Evolutionary conservation across 257 asterid species (phyloP).

Genomic region (Solanum piurae): DNA sequence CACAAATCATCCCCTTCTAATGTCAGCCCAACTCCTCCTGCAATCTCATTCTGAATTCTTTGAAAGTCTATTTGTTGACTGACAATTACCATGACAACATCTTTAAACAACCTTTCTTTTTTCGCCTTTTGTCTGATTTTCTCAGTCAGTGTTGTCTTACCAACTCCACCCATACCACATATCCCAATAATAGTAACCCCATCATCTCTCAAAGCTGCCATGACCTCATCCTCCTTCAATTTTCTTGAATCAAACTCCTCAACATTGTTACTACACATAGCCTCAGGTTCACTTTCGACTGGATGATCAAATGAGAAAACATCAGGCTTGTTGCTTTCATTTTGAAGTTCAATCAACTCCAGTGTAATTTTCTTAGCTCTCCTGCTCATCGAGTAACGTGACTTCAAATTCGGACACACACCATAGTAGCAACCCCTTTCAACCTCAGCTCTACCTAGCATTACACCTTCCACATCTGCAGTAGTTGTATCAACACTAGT

Average conservation of each 20-base stretch:
- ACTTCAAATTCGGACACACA: not conserved
- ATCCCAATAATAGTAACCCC: not conserved
- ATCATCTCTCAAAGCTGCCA: not conserved
- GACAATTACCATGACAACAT: not conserved
- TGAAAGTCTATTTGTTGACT: not conserved
- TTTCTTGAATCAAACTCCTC: not conserved
- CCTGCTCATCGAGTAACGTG: not conserved
- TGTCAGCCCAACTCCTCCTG: not conserved
- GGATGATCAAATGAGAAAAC: not conserved
- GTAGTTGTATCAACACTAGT: not conserved
- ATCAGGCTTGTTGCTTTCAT: not conserved
- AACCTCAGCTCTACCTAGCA: not conserved
- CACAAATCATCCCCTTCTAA: not conserved
- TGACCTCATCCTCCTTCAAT: not conserved
- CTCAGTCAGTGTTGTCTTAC: not conserved
- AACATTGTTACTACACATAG: not conserved
- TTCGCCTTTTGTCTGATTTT: not conserved
- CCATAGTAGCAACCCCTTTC: not conserved
- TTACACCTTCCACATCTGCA: not conserved
- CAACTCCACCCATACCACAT: not conserved
- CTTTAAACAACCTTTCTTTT: not conserved
- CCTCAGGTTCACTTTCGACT: not conserved
- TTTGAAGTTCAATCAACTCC: not conserved
- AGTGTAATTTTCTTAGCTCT: not conserved
- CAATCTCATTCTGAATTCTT: not conserved